Conservation (phyloP, 2,329 filamentous ascomycete genomes). For the Teratosphaeria viscida region DNA sequence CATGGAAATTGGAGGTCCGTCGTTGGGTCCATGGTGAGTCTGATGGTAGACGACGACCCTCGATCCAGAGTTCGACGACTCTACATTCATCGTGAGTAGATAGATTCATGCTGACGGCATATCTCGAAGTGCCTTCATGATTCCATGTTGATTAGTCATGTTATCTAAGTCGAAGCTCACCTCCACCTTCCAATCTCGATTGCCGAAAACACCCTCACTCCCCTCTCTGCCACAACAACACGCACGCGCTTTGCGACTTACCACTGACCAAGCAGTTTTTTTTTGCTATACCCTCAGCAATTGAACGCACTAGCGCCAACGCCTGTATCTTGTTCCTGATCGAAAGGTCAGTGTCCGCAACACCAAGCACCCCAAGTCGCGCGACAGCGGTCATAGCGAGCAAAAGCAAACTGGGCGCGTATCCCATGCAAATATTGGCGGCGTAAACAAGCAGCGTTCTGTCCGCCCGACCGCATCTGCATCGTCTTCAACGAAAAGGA, state of each 20-base stretch:
- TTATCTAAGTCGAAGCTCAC: neutral
- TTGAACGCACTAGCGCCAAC: neutral
- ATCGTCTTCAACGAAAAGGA: neutral
- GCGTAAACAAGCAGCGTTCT: neutral
- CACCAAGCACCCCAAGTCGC: neutral
- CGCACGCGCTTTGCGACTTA: neutral
- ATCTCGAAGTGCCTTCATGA: neutral
- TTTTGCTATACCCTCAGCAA: neutral
- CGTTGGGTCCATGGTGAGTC: slow-evolving; percentile 47
- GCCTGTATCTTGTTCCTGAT: neutral
- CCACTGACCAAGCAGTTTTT: neutral
- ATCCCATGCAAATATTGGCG: neutral
- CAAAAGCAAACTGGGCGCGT: neutral
- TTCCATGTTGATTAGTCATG: neutral
- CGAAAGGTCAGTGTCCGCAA: neutral
- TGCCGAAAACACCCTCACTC: neutral
- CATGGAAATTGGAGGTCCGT: slow-evolving; percentile 47
- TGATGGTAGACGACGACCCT: slow-evolving; percentile 52
- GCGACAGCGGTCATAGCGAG: neutral
- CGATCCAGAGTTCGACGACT: slow-evolving; percentile 17
- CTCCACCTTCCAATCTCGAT: neutral
- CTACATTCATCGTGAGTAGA: neutral
- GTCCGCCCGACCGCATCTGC: neutral
- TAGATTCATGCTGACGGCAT: neutral
- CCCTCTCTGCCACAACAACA: neutral